Conservation (phyloP, 768 basidiomycete genomes). For the Agaricus sinodeliciosus region DNA sequence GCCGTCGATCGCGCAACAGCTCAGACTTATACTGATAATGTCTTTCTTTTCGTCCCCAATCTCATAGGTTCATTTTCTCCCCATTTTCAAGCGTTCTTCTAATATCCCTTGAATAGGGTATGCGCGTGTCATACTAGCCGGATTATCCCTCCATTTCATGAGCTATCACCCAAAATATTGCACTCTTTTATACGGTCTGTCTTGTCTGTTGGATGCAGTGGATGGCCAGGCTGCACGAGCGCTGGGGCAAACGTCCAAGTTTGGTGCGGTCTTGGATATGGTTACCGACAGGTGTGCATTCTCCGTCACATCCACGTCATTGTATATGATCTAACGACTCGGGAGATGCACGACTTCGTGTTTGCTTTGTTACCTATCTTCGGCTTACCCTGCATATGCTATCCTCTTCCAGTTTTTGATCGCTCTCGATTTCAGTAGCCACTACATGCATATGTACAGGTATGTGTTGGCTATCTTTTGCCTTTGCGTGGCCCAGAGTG, state of each 20-base stretch:
- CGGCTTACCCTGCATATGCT: slow-evolving; percentile 81
- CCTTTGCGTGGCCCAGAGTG: slow-evolving; percentile 6
- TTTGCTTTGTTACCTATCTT: slow-evolving; percentile 88
- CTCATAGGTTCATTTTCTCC: slow-evolving; percentile 66
- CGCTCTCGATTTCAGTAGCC: slow-evolving; percentile 93
- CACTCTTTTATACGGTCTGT: slow-evolving; percentile 83
- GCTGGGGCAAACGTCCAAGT: slow-evolving; percentile 88
- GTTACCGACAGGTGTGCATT: slow-evolving; percentile 88
- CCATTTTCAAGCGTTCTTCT: slow-evolving; percentile 7
- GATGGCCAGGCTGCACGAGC: slow-evolving; percentile 91
- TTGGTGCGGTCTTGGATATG: slow-evolving; percentile 98
- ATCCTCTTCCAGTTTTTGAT: slow-evolving; percentile 92
- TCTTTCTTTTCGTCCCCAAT: slow-evolving; percentile 96
- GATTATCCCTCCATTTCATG: slow-evolving; percentile 86
- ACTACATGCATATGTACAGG: slow-evolving; percentile 99
- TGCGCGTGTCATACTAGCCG: slow-evolving; percentile 84
- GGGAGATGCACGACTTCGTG: slow-evolving; percentile 92
- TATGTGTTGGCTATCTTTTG: slow-evolving; percentile 21
- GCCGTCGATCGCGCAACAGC: slow-evolving; percentile 85
- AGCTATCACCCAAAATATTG: slow-evolving; percentile 90
- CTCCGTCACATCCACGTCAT: slow-evolving; percentile 3
- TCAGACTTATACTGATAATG: slow-evolving; percentile 87
- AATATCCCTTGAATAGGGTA: slow-evolving; percentile 55
- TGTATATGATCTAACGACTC: slow-evolving; percentile 2
- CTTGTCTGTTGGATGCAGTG: slow-evolving; percentile 90